A percentile compares a stretch with the other conserved stretches of the same genome.
Evolutionary conservation across 2,329 filamentous ascomycete species (phyloP).

Genomic region (Fusarium sp.): DNA sequence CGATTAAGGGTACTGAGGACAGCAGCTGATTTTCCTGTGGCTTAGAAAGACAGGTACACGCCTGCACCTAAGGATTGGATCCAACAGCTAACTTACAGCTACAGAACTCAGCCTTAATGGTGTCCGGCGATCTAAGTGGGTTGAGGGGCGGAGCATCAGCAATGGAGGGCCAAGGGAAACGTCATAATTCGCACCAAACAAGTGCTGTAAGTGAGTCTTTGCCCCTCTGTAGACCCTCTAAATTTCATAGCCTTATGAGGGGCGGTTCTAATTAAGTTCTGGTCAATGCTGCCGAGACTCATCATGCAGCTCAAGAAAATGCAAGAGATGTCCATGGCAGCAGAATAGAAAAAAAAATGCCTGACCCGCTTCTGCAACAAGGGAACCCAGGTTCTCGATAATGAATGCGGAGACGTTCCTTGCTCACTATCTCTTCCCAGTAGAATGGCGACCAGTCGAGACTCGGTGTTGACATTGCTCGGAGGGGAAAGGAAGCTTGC

Average conservation of each 20-base stretch:
- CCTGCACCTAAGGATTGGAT: not conserved
- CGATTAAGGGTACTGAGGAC: not conserved
- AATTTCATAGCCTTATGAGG: slow-evolving; percentile 15
- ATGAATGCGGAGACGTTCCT: not conserved
- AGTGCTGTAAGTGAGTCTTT: slow-evolving; percentile 7
- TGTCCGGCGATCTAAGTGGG: slow-evolving; percentile 34
- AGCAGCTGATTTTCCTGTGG: slow-evolving; percentile 7
- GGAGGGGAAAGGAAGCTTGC: slow-evolving; percentile 3
- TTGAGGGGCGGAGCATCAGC: slow-evolving; percentile 31
- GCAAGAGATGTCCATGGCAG: not conserved
- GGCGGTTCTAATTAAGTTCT: slow-evolving; percentile 21
- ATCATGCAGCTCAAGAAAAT: slow-evolving; percentile 8
- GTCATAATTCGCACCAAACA: slow-evolving; percentile 31
- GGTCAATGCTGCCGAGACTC: slow-evolving; percentile 14
- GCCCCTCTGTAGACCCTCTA: not conserved
- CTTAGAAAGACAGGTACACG: slow-evolving; percentile 24
- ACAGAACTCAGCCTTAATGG: slow-evolving; percentile 31
- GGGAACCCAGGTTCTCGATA: slow-evolving; percentile 3
- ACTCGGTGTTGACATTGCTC: slow-evolving; percentile 12
- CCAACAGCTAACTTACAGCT: not conserved
- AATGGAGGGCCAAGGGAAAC: slow-evolving; percentile 18
- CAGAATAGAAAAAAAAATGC: slow-evolving; percentile 4
- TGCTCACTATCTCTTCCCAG: slow-evolving; percentile 1
- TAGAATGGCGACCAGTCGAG: slow-evolving; percentile 12
- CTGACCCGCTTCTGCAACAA: slow-evolving; percentile 21